These are phyloP conservation scores for Corylus heterophylla DNA, from an alignment of 306 rosid genomes.

Conservation along the genomic window DNA sequence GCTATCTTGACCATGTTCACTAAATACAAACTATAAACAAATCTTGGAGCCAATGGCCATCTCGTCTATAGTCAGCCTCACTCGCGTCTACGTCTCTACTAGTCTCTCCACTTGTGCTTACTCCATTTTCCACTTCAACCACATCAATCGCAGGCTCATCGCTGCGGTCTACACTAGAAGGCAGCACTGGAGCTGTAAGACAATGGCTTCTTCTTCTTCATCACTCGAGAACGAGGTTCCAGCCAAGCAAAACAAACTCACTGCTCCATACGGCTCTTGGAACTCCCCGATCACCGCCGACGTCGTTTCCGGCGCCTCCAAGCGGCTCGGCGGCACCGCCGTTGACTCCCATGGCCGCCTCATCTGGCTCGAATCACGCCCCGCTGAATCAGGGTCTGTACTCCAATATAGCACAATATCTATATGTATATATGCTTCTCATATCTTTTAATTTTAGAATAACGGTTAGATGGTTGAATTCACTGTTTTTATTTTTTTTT, in stretches of 20 bases:
- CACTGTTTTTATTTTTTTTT: no score
- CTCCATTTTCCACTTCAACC: background rate
- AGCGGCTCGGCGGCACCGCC: constrained; percentile 77
- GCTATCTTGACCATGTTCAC: no score
- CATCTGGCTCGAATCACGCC: constrained; percentile 90
- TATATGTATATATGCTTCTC: background rate
- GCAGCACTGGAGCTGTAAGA: constrained; percentile 10
- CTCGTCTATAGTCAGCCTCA: background rate
- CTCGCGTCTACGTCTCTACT: constrained; percentile 17
- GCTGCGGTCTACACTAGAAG: background rate
- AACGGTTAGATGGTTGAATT: no score
- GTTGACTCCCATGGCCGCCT: constrained; percentile 66
- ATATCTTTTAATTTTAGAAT: background rate
- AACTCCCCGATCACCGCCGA: constrained; percentile 86
- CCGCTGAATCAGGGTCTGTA: constrained; percentile 70
- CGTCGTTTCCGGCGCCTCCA: constrained; percentile 81
- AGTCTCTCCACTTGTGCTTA: constrained; percentile 1
- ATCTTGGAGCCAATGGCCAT: no score
- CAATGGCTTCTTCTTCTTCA: constrained; percentile 51
- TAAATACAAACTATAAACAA: no score
- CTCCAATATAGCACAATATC: background rate
- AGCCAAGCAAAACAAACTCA: constrained; percentile 30
- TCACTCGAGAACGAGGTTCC: constrained; percentile 9
- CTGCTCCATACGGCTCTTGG: constrained; percentile 91
- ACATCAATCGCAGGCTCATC: constrained; percentile 12